Base-by-base conservation (phyloP, 179 eudicot genomes). In the Beta lomatogona region DNA sequence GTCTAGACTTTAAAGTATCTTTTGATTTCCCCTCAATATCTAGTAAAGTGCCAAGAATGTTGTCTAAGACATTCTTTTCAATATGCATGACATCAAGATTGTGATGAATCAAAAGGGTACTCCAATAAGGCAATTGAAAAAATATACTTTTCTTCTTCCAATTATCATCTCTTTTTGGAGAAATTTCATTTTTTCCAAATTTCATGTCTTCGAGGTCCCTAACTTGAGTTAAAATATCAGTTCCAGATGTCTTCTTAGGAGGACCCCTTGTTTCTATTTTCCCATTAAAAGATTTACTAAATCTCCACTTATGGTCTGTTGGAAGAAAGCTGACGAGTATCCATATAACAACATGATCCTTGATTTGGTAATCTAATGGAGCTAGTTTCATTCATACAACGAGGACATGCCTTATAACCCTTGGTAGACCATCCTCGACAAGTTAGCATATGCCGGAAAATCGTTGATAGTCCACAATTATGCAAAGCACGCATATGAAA, bases 61-160 rank as follows among this genome's bases (percentile, higher is more conserved):
- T 86, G 45, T 86, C 50, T 5, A 80, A 67, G 54, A 80, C 16
- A 83, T 77, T 80, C 66, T 66, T 83, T 83, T 58, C 68, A 76
- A 14, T 46, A 46, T 46, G 50, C 50, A 46, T 46, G 50, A 46
- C 50, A 46, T 46, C 2, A 46, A 46, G 50, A 8, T 46, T 46
- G 50, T 46, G 50, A 46, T 4, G 6, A 46, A 46, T 5, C 50
- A 46, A 46, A 46, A 46, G 50, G 9, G 50, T 46, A 8, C 50
- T 46, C 50, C 50, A 46, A 46, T 46, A 46, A 5, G 50, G 78
- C 19, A 48, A 67, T 79, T 54, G 7, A 16, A 45, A 75, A 85
- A 13, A 84, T 76, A 45, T 69, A 79, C 54, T 41, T 28, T 74
- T 54, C 64, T 54, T 54, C 21, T 74, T 74, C 44, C 63, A 54